phyloP scores from a whole-genome alignment of 495 filamentous ascomycete species.

The Lasiosphaeria ovina region DNA sequence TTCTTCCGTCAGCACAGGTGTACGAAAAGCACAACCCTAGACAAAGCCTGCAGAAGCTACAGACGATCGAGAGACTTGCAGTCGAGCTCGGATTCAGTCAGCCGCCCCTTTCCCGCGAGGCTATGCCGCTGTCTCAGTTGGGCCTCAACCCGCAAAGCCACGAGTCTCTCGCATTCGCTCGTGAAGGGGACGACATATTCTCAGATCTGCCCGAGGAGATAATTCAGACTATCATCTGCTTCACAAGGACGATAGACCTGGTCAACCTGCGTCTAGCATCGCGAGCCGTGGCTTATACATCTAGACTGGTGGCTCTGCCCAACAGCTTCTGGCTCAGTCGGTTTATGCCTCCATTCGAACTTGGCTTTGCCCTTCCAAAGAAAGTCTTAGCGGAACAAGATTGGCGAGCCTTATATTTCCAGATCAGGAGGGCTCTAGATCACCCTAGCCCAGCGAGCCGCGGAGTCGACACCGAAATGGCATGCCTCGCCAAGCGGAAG shows the following conservation, averaged over 20 bases:
- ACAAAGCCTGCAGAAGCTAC: neutral
- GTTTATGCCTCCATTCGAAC: conserved; percentile 17
- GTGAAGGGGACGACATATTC: conserved; percentile 12
- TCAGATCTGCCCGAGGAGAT: conserved; percentile 9
- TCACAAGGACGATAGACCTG: conserved; percentile 6
- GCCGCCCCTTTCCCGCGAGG: neutral
- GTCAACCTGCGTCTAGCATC: conserved; percentile 17
- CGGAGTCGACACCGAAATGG: neutral
- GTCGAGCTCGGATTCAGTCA: neutral
- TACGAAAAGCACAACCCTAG: neutral
- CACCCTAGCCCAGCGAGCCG: neutral
- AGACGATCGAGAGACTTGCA: conserved; percentile 4
- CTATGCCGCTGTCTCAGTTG: conserved; percentile 1
- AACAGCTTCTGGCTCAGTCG: conserved; percentile 21
- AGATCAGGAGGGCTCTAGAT: conserved; percentile 3
- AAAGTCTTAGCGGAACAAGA: conserved; percentile 4
- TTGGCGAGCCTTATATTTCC: conserved; percentile 23
- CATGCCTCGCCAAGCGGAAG: conserved; percentile 13
- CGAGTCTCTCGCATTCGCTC: neutral
- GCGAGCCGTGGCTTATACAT: conserved; percentile 1
- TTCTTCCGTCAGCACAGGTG: neutral
- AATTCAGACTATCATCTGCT: conserved; percentile 10
- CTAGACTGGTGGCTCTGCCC: conserved; percentile 4
- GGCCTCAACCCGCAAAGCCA: neutral
- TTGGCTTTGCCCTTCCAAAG: conserved; percentile 19